A percentile compares a stretch with the other conserved stretches of the same genome.
Evolutionary conservation across 1,284 basidiomycete species (phyloP).

Genomic region (Singerocomus rubriflavus): DNA sequence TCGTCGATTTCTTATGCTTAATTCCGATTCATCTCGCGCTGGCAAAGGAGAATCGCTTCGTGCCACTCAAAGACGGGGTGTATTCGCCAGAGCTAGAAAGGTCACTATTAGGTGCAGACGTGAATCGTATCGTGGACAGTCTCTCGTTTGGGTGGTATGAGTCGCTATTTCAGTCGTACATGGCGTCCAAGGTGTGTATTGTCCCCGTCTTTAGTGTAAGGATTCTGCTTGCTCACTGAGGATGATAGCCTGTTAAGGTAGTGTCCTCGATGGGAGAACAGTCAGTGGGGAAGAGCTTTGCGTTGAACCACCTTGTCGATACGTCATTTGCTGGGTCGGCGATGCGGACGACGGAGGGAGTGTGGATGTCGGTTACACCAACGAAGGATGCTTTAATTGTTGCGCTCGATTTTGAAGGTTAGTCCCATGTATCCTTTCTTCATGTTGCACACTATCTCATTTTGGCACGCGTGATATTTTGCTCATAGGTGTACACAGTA

Average conservation of each 20-base stretch:
- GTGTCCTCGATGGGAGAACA: conserved; percentile 70
- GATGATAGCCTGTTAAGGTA: conserved; percentile 54
- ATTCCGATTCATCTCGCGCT: conserved; percentile 64
- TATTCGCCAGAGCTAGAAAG: conserved; percentile 48
- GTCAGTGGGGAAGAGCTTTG: conserved; percentile 61
- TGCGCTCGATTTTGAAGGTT: conserved; percentile 63
- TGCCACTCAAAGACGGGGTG: conserved; percentile 59
- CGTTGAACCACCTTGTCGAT: conserved; percentile 60
- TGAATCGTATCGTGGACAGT: conserved; percentile 53
- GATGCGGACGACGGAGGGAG: conserved; percentile 64
- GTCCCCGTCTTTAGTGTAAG: rapidly evolving
- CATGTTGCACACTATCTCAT: not conserved
- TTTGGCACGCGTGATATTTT: not conserved
- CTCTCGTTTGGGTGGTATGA: conserved; percentile 67
- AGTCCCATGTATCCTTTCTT: not conserved
- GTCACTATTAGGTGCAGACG: conserved; percentile 54
- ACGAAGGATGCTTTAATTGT: conserved; percentile 54
- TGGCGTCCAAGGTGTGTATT: conserved; percentile 48
- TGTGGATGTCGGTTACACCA: conserved; percentile 68
- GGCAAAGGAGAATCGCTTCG: conserved; percentile 54
- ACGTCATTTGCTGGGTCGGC: conserved; percentile 66
- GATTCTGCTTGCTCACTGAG: not conserved
- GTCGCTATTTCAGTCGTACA: conserved; percentile 59
- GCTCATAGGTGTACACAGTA: conserved; percentile 54
- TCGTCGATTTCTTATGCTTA: conserved; percentile 57